A percentile compares a stretch with the other conserved stretches of the same genome.
Evolutionary conservation across 2,329 filamentous ascomycete species (phyloP).

Genomic region (Botrytis paeoniae): DNA sequence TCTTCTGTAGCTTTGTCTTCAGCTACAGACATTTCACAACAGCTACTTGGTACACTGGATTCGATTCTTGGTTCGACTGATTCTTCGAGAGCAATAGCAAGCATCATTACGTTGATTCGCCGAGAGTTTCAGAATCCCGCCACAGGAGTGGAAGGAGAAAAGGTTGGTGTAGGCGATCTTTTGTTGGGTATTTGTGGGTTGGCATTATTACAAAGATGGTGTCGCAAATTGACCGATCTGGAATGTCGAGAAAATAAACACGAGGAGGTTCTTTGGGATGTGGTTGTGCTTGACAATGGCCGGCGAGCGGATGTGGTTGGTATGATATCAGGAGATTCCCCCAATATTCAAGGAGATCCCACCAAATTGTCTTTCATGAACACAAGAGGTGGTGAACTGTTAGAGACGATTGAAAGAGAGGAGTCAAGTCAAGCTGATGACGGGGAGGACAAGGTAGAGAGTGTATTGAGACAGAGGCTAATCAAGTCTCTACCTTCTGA

Average conservation of each 20-base stretch:
- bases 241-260: constrained; percentile 47
- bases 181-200: constrained; percentile 58
- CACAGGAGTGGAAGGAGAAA: constrained; percentile 57
- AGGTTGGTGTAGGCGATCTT: constrained; percentile 59
- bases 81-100: constrained; percentile 63
- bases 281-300: constrained; percentile 60
- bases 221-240: constrained; percentile 50
- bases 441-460: constrained; percentile 43
- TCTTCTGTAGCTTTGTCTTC: constrained; percentile 54
- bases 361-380: constrained; percentile 34
- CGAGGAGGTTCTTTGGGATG: constrained; percentile 63
- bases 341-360: constrained; percentile 38
- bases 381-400: constrained; percentile 33
- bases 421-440: constrained; percentile 40
- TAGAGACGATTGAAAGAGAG: constrained; percentile 40
- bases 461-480: constrained; percentile 52
- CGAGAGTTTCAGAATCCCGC: constrained; percentile 63
- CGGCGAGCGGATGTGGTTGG: constrained; percentile 54
- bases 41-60: constrained; percentile 58
- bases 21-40: constrained; percentile 55
- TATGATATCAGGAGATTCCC: constrained; percentile 26
- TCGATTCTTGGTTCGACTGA: constrained; percentile 67
- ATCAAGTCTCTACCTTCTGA: constrained; percentile 53
- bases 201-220: constrained; percentile 59
- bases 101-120: constrained; percentile 61